Base-by-base conservation (phyloP, 176 grass and related monocot species). In the Aechmea fasciata region DNA sequence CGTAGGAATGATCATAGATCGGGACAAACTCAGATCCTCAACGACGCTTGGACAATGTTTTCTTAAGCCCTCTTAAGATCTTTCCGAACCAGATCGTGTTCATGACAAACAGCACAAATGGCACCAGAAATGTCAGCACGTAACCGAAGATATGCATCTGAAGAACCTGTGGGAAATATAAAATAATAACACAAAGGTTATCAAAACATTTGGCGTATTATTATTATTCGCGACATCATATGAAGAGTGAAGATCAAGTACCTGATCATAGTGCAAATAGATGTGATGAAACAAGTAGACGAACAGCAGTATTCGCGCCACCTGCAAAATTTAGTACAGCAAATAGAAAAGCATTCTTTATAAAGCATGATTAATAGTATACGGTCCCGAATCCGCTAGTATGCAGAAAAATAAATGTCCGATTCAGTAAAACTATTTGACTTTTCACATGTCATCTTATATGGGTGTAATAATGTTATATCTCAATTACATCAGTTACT, bases 221-320 rank as follows among this genome's bases (percentile, higher is more conserved):
- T 41, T 51, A 29, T 51, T 68, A 73, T 52, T 15, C 11, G 7
- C 50, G 49, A 57, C 2, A 10, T 50, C 10, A 78, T 64, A 3
- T 71, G 15, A 69, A 15, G 25, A 28, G 50, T 65, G 26, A 77
- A 51, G 24, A 73, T 64, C 11, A 11, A 65, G 52, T 83, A 99
- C 94, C 94, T 99, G 94, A 73, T 86, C 70, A 62, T 87, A 92
- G 77, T 93, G 87, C 48, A 88, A 59, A 72, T 93, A 88, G 74
- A 88, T 88, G 80, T 93, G 85, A 54, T 89, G 93, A 80, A 99
- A 99, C 63, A 93, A 52, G 8, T 99, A 93, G 13, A 99, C 73
- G 69, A 99, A 99, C 72, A 99, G 79, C 65, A 93, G 66, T 93
- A 99, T 90, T 84, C 94, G 90, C 75, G 84, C 87, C 49, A 84